Conservation (phyloP, 1,284 basidiomycete genomes). For the Tetrapyrgos nigripes region DNA sequence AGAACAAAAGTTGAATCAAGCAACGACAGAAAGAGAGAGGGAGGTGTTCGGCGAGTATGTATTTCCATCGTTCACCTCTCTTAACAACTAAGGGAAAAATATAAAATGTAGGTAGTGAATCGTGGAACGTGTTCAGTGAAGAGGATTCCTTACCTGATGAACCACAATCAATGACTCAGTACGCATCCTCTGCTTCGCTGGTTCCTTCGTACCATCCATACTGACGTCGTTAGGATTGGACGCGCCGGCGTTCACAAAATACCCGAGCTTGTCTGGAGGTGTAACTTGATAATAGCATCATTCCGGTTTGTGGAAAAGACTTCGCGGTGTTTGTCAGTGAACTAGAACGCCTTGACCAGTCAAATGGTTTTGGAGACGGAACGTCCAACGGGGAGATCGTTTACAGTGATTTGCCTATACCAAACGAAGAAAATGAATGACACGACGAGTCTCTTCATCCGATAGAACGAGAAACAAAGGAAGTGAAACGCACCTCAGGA, state of each 20-base stretch:
- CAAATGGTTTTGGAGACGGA: constrained; percentile 91
- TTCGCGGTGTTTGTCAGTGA: constrained; percentile 86
- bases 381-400: constrained; percentile 90
- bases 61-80: too few species aligned
- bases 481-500: constrained; percentile 68
- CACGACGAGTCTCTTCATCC: constrained; percentile 4
- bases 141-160: too few species aligned
- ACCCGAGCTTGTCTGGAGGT: constrained; percentile 75
- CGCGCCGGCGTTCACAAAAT: constrained; percentile 56
- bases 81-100: too few species aligned
- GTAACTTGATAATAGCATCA: constrained; percentile 83
- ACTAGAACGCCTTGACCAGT: constrained; percentile 91
- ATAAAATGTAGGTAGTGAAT: too few species aligned
- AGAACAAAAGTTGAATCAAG: too few species aligned
- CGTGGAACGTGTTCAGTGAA: too few species aligned
- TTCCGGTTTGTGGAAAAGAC: constrained; percentile 92
- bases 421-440: background rate
- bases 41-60: too few species aligned
- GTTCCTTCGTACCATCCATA: constrained; percentile 22
- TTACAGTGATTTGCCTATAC: constrained; percentile 80
- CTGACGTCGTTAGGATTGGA: too few species aligned
- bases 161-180: too few species aligned
- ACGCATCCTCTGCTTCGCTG: constrained; percentile 23
- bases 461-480: background rate
- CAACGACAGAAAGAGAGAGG: too few species aligned